Evolutionary conservation across 108 stramenopile species (phyloP).

Genomic region (Skeletonema menzelii): DNA sequence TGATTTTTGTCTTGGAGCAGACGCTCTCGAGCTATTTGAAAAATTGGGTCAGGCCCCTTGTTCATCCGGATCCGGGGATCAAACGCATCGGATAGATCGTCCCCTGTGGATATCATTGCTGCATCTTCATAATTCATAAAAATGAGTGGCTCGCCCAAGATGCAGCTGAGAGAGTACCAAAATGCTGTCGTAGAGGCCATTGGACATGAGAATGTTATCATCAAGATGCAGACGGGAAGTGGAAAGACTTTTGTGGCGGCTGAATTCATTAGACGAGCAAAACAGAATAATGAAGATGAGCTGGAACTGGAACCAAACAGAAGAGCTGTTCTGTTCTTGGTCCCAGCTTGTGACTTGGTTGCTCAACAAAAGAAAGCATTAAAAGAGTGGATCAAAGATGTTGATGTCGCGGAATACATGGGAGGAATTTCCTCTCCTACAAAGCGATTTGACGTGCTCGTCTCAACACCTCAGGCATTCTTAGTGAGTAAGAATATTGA

Average conservation of each 20-base stretch:
- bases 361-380: slow-evolving; percentile 30
- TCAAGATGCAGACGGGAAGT: slow-evolving; percentile 51
- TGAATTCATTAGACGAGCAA: slow-evolving; percentile 29
- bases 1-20: too few species aligned
- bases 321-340: slow-evolving; percentile 33
- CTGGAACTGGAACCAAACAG: background rate
- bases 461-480: slow-evolving; percentile 52
- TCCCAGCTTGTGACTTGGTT: slow-evolving; percentile 46
- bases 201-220: slow-evolving; percentile 38
- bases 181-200: slow-evolving; percentile 36
- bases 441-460: slow-evolving; percentile 40
- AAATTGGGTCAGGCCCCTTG: background rate
- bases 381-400: slow-evolving; percentile 24
- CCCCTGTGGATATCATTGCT: background rate
- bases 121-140: slow-evolving; percentile 1
- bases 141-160: slow-evolving; percentile 1
- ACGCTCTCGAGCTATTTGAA: background rate
- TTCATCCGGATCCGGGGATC: background rate
- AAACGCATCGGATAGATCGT: background rate
- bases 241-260: slow-evolving; percentile 54
- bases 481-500: slow-evolving; percentile 9
- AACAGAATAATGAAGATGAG: background rate
- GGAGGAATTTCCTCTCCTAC: slow-evolving; percentile 25
- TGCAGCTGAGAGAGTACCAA: slow-evolving; percentile 42
- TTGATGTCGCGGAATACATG: slow-evolving; percentile 26